These are phyloP conservation scores for Lentinula lateritia DNA, from an alignment of 768 basidiomycete genomes.

Conservation along the genomic window DNA sequence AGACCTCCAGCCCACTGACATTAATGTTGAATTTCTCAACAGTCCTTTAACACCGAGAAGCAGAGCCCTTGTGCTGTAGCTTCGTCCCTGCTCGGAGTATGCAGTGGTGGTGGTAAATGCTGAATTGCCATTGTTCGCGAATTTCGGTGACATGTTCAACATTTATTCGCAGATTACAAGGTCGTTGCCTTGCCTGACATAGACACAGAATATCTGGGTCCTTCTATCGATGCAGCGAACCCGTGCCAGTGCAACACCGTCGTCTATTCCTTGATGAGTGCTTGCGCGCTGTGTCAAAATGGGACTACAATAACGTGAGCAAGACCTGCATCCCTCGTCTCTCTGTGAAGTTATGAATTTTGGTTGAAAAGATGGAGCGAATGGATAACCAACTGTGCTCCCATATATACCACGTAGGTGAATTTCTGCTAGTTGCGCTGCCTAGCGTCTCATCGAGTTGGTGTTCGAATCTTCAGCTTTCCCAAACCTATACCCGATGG, in stretches of 20 bases:
- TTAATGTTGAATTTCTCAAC: not conserved
- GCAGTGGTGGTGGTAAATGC: constrained; percentile 34
- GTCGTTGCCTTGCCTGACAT: constrained; percentile 18
- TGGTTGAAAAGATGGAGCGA: constrained; percentile 41
- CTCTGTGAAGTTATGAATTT: constrained; percentile 3
- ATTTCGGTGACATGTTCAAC: not conserved
- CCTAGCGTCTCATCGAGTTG: not conserved
- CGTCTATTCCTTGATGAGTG: constrained; percentile 49
- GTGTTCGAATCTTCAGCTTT: constrained; percentile 26
- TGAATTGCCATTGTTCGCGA: not conserved
- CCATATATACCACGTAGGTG: constrained; percentile 22
- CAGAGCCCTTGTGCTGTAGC: constrained; percentile 44
- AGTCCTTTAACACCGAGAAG: constrained; percentile 31
- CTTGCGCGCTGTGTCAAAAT: constrained; percentile 54
- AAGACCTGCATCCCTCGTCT: not conserved
- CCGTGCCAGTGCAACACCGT: constrained; percentile 53
- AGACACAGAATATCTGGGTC: constrained; percentile 33
- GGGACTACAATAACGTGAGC: constrained; percentile 29
- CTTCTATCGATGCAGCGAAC: constrained; percentile 29
- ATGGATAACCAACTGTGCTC: constrained; percentile 45
- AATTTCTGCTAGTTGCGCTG: constrained; percentile 9
- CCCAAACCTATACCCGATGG: constrained; percentile 41
- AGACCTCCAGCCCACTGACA: not conserved
- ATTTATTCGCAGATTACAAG: constrained; percentile 20
- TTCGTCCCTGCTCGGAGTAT: constrained; percentile 36